Base-by-base conservation (phyloP, 805 yeast genomes). In the Candida takata region DNA sequence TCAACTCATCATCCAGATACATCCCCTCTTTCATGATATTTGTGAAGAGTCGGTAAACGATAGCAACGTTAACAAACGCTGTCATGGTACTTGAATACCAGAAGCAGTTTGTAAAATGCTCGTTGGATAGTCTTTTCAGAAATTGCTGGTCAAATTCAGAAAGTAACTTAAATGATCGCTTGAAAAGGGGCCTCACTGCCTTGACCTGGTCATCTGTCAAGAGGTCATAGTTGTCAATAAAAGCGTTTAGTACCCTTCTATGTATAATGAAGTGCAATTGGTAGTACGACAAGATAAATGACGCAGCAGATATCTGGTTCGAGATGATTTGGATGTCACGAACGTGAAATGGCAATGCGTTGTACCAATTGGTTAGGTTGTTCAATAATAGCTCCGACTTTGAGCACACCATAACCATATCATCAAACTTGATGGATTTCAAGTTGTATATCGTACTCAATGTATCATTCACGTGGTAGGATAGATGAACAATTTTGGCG, bases 401-500 rank as follows among this genome's bases (percentile, higher is more conserved):
- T 2, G 5, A n/a, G 13, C 39, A 34, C 12, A 52, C 27, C 1
- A 38, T 38, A 7, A 43, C 47, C 36, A 52, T 51, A 31, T 39
- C 47, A 35, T 54, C 59, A 30, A 37, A 42, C 31, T 42, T 44
- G 6, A 51, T 19, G 12, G 54, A 47, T 27, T 47, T 50, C 33
- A 51, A 29, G 29, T 47, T 48, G 34, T 49, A 52, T n/a, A 54
- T 40, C 17, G 41, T 42, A 18, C 36, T 34, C 23, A 51, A 40
- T 9, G 44, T 37, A 19, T 46, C 51, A 33, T 54, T 53, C 19
- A 47, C 42, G 31, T 47, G 46, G 20, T 43, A 37, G 2, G 56
- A 48, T 12, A 50, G 23, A 31, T 54, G 51, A 29, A 54, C 44
- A 33, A 45, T 43, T 34, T 52, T 52, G 11, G 47, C 51, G 37